phyloP scores from a whole-genome alignment of 202 grass and related monocot species.

The Eragrostis tef region DNA sequence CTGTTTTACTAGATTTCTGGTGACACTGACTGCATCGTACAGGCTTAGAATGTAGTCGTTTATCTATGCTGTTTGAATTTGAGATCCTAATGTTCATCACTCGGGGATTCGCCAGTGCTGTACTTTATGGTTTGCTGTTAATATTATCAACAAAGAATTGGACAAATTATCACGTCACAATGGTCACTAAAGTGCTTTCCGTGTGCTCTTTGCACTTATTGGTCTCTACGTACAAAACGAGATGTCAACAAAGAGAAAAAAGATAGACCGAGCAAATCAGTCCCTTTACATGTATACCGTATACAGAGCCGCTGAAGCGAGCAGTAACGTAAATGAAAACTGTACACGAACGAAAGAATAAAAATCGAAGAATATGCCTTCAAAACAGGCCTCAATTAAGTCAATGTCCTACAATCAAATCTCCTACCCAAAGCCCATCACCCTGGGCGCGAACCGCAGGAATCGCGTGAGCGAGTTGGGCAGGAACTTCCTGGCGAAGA shows the following conservation, averaged over 20 bases:
- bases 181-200: not conserved
- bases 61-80: too few relatives aligned
- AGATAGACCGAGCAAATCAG: not conserved
- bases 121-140: not conserved
- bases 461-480: constrained; percentile 73
- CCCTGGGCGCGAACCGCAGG: constrained; percentile 73
- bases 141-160: not conserved
- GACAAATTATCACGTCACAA: not conserved
- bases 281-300: not conserved
- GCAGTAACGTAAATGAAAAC: not conserved
- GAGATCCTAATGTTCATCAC: not conserved
- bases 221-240: not conserved
- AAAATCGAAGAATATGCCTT: not conserved
- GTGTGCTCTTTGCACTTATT: not conserved
- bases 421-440: constrained; percentile 70
- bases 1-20: too few relatives aligned
- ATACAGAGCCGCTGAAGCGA: not conserved
- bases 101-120: not conserved
- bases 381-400: not conserved
- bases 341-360: constrained; percentile 18
- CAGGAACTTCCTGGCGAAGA: constrained; percentile 76
- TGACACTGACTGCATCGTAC: not conserved
- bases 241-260: not conserved
- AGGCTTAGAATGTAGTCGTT: too few relatives aligned
- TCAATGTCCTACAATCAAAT: not conserved